Evolutionary conservation across 441 rosid genomes (phyloP), one percentile per base, ranked within the genome.

Genomic region (Euphorbia corollata): DNA sequence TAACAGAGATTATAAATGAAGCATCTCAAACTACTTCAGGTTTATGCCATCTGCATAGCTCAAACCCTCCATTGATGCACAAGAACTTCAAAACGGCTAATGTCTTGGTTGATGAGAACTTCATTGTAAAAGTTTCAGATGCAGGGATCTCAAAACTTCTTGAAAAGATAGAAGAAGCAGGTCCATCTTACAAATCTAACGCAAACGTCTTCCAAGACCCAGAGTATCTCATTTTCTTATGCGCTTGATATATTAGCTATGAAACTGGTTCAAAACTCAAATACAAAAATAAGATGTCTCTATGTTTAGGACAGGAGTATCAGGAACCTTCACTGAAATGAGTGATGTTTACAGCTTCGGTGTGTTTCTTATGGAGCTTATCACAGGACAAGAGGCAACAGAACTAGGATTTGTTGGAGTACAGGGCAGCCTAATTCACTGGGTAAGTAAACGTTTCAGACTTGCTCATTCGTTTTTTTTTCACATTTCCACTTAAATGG

Each of bases 271-370:
- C 30, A 19, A 0, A 59, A 38, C 57, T 24, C 19, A 12, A 51
- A 59, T 63, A 54, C 47, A 13, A 54, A 36, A 48, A 66, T 43
- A 54, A 55, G 56, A 3, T 43, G 30, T 64, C 6, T 59, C 39
- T 24, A 45, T 72, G 59, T 72, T 30, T 76, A 85, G 90, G 88
- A 73, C 58, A 50, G 79, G 50, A 65, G 71, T 39, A 19, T 47
- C 73, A 0, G 82, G 83, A 68, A 68, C 20, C 57, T 80, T 75
- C 70, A 77, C 79, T 6, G 82, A 77, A 75, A 73, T 50, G 71
- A 82, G 83, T 41, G 93, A 86, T 38, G 81, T 85, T 45, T 85
- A 83, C 75, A 78, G 88, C 79, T 88, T 85, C 11, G 88, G 95
- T 27, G 84, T 86, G 70, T 86, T 88, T 58, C 85, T 88, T 71